phyloP scores from a whole-genome alignment of 768 basidiomycete genomes.

The Leccinum obscurum region DNA sequence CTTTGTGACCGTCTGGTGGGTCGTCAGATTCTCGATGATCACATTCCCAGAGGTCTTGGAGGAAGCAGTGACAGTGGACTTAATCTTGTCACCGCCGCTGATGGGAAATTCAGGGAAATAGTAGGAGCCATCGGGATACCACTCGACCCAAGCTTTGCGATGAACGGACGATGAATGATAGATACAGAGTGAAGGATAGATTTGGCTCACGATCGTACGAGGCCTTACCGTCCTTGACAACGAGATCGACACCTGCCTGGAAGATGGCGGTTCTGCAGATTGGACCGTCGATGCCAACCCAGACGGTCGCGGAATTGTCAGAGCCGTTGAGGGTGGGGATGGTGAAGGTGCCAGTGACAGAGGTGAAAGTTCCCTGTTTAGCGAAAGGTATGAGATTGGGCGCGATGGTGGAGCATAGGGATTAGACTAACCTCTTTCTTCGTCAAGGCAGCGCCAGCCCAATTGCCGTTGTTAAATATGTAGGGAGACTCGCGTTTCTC shows the following conservation, averaged over 20 bases:
- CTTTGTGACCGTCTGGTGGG: background rate
- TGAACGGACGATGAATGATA: background rate
- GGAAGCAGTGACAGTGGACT: background rate
- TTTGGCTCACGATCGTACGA: background rate
- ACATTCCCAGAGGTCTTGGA: background rate
- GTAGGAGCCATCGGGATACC: background rate
- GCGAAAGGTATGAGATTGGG: background rate
- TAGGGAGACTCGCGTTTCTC: background rate
- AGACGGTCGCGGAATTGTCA: background rate
- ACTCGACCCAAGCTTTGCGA: background rate
- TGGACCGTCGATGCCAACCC: background rate
- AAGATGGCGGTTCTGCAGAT: background rate
- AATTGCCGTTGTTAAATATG: no score
- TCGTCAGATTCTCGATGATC: background rate
- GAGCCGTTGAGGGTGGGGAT: background rate
- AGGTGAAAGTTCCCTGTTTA: background rate
- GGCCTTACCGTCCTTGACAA: background rate
- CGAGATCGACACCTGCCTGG: background rate
- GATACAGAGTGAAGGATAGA: background rate
- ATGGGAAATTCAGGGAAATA: background rate
- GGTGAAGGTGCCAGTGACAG: background rate
- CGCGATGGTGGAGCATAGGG: background rate
- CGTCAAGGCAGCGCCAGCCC: background rate
- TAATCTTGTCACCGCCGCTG: background rate
- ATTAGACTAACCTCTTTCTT: background rate